These are phyloP conservation scores for Candida methanosorbosa DNA, from an alignment of 805 yeast genomes.

Conservation along the genomic window DNA sequence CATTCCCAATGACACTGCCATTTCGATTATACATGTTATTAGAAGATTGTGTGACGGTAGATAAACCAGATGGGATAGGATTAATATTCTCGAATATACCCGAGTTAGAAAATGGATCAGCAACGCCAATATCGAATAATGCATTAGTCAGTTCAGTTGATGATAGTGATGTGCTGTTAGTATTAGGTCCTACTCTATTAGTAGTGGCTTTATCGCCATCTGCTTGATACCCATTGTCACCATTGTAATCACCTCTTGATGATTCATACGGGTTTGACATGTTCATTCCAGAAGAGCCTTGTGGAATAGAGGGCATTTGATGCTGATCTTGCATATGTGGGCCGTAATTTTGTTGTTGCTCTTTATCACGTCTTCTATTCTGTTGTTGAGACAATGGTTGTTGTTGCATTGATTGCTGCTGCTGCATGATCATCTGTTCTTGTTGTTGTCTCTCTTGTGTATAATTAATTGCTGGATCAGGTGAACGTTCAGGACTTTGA, in stretches of 20 bases:
- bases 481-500: neutral
- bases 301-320: neutral
- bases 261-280: neutral
- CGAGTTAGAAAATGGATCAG: neutral
- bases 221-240: neutral
- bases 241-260: neutral
- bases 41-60: slow-evolving; percentile 19
- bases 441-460: neutral
- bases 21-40: slow-evolving; percentile 19
- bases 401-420: neutral
- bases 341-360: neutral
- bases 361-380: neutral
- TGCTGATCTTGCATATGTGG: neutral
- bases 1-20: slow-evolving; percentile 1
- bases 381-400: neutral
- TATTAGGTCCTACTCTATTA: neutral
- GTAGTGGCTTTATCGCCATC: neutral
- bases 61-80: slow-evolving; percentile 24
- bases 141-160: neutral
- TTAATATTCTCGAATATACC: slow-evolving; percentile 10
- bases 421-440: neutral
- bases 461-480: neutral
- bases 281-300: no score
- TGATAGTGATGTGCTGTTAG: neutral
- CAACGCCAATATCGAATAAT: neutral